Base-by-base conservation (phyloP, 176 grass and related monocot species). In the Panicum miliaceum region DNA sequence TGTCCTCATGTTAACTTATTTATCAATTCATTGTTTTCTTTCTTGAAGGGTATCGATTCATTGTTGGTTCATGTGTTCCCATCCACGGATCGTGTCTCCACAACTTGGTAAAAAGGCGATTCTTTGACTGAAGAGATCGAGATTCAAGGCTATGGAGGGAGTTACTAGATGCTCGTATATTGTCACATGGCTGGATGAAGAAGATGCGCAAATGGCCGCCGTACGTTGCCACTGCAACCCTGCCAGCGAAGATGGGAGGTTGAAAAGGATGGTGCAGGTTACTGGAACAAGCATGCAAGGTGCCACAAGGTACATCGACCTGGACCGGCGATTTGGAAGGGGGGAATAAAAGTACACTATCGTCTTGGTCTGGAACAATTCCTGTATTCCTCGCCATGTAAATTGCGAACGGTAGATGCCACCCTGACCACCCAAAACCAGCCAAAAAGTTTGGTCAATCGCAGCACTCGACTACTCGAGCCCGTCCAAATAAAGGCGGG, bases 181-280 rank as follows among this genome's bases (percentile, higher is more conserved):
- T 46, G 79, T 73, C 37, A 78, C 80, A 60, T 73, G 73, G 37
- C 47, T 48, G 20, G 59, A 67, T 40, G 64, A 62, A 15, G 60
- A 63, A 22, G 43, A 64, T 77, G 25, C 47, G 34, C 45, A 78
- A 50, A 34, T 54, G 53, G 60, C 42, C 41, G 36, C 64, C 77
- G 0, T 14, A 68, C 32, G 19, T 54, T 85, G 5, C 53, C 5
- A 10, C 41, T 46, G 51, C 71, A 42, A 69, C 53, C 23, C 57
- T 64, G 64, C 23, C 53, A 76, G 23, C 62, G 27, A 75, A 64
- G 82, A 78, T 69, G 59, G 4, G 4, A 6, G 15, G 37, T 48
- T 5, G 27, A 80, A 88, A 88, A 79, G 75, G 73, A 86, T 86
- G 88, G 84, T 73, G 65, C 57, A 86, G 73, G 68, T 86, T 82